phyloP scores from a whole-genome alignment of 345 rosid genomes.

The Firmiana major region DNA sequence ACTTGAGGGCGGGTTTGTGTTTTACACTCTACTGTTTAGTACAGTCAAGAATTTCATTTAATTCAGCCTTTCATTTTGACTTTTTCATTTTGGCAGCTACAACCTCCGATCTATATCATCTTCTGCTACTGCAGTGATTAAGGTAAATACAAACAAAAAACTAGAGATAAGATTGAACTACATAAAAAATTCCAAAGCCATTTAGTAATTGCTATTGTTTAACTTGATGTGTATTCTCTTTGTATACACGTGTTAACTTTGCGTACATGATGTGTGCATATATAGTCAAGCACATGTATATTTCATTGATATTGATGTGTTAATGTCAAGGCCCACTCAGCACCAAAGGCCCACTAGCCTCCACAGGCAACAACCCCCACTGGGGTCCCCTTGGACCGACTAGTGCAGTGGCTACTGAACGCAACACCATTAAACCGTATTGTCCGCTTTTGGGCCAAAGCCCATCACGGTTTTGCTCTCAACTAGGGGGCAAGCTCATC shows the following conservation, averaged over 20 bases:
- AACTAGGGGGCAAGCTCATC: too few relatives aligned
- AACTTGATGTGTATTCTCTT: background rate
- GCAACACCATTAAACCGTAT: too few relatives aligned
- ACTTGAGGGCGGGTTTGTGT: conserved; percentile 92
- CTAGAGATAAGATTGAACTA: background rate
- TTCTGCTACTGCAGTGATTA: conserved; percentile 87
- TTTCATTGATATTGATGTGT: background rate
- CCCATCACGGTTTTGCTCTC: too few relatives aligned
- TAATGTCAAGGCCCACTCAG: too few relatives aligned
- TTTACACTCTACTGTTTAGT: conserved; percentile 13
- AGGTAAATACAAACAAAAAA: conserved; percentile 42
- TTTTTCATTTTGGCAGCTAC: conserved; percentile 54
- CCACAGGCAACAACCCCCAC: too few relatives aligned
- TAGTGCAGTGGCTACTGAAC: too few relatives aligned
- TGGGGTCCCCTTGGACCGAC: too few relatives aligned
- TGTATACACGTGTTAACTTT: background rate
- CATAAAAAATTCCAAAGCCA: background rate
- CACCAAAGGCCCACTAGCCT: too few relatives aligned
- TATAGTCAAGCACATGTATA: background rate
- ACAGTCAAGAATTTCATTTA: conserved; percentile 1
- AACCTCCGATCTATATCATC: conserved; percentile 95
- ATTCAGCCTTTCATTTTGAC: background rate
- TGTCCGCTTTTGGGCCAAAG: too few relatives aligned
- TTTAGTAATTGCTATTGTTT: background rate
- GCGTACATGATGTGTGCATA: background rate